Evolutionary conservation across 2,329 filamentous ascomycete genomes (phyloP).

Genomic region (Nannizzia gypsea): DNA sequence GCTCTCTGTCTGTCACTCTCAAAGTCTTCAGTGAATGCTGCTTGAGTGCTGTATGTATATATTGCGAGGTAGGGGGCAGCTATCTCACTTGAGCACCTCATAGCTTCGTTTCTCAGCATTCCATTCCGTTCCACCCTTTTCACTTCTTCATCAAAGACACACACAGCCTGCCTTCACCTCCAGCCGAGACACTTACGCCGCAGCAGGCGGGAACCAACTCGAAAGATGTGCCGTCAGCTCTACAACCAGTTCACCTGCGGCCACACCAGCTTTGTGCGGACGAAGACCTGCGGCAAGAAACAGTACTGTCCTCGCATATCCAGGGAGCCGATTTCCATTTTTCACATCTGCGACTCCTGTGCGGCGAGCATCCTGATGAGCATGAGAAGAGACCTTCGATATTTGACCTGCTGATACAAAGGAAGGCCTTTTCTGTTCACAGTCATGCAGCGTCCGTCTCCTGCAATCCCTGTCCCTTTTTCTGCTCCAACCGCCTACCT

Average conservation of each 20-base stretch:
- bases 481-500: background rate
- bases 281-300: conserved; percentile 14
- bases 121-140: no score
- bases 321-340: background rate
- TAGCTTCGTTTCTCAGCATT: no score
- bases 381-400: conserved; percentile 4
- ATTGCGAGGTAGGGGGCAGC: background rate
- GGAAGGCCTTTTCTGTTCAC: background rate
- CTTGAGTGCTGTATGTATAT: background rate
- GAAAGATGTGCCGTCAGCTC: conserved; percentile 12
- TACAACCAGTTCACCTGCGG: conserved; percentile 13
- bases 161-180: background rate
- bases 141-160: no score
- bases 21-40: background rate
- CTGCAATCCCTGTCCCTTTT: background rate
- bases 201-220: no score
- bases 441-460: background rate
- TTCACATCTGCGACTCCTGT: conserved; percentile 14
- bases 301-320: conserved; percentile 12
- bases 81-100: no score
- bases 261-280: conserved; percentile 12
- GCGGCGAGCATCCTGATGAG: conserved; percentile 11
- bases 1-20: background rate
- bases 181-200: background rate
- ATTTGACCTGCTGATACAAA: background rate